Evolutionary conservation across 2,329 filamentous ascomycete species (phyloP).

Genomic region (Pestalotiopsis sp.): DNA sequence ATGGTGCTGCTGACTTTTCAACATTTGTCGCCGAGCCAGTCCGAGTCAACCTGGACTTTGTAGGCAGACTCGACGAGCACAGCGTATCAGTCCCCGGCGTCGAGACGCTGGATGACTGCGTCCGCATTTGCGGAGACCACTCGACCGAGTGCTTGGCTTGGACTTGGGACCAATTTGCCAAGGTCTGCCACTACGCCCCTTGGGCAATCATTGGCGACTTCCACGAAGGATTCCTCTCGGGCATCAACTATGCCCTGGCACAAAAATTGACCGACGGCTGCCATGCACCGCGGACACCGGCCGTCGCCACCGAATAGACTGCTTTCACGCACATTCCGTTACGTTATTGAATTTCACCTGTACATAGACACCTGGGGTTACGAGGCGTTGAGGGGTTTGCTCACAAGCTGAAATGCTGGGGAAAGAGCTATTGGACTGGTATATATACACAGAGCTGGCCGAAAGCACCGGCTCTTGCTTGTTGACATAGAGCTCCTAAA

Average conservation of each 20-base stretch:
- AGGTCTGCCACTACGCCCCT: conserved; percentile 47
- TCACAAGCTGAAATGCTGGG: background rate
- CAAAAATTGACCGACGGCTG: conserved; percentile 27
- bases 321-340: background rate
- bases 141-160: conserved; percentile 51
- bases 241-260: conserved; percentile 37
- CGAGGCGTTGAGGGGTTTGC: conserved; percentile 1
- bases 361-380: conserved; percentile 4
- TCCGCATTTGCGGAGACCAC: conserved; percentile 42
- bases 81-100: conserved; percentile 40
- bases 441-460: background rate
- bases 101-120: conserved; percentile 43
- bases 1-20: conserved; percentile 42
- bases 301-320: conserved; percentile 5
- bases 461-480: background rate
- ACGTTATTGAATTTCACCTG: background rate
- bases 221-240: conserved; percentile 36
- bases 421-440: background rate
- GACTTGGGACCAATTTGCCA: conserved; percentile 45
- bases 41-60: conserved; percentile 47
- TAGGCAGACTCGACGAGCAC: conserved; percentile 50
- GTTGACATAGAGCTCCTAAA: conserved; percentile 5
- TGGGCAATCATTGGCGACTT: conserved; percentile 51
- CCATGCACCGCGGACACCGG: conserved; percentile 21
- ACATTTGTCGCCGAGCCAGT: conserved; percentile 39